Conservation (phyloP, 768 basidiomycete genomes). For the Scleroderma citrinum region DNA sequence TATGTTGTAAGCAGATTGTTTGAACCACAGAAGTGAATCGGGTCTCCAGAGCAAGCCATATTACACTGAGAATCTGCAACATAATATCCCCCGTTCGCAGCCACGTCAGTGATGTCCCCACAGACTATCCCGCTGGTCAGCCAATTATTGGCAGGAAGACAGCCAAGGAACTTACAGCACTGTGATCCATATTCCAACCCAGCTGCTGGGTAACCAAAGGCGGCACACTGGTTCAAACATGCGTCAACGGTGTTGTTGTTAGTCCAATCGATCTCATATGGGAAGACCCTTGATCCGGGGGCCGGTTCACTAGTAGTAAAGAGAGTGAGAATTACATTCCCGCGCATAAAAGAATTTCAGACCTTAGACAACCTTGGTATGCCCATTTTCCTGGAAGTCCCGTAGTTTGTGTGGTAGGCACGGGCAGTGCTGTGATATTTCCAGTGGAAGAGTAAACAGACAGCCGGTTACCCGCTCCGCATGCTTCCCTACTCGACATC, state of each 20-base stretch:
- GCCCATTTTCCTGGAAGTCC: constrained; percentile 57
- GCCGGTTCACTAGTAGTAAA: constrained; percentile 39
- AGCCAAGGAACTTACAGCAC: constrained; percentile 51
- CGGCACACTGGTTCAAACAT: constrained; percentile 64
- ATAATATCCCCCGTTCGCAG: constrained; percentile 25
- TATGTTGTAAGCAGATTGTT: constrained; percentile 49
- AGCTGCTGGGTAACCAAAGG: constrained; percentile 66
- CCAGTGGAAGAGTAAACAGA: constrained; percentile 58
- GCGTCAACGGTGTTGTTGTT: constrained; percentile 58
- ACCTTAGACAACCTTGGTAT: constrained; percentile 67
- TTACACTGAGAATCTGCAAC: constrained; percentile 35
- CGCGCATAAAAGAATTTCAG: constrained; percentile 14
- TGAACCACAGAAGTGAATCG: constrained; percentile 62
- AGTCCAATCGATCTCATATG: constrained; percentile 52
- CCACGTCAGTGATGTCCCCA: constrained; percentile 57
- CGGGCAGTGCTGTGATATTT: constrained; percentile 48
- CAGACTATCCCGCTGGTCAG: constrained; percentile 43
- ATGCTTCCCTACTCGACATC: constrained; percentile 46
- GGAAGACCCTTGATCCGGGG: constrained; percentile 44
- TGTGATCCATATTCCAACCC: constrained; percentile 67
- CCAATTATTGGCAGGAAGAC: background rate
- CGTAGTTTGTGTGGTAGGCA: constrained; percentile 51
- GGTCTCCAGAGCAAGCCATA: constrained; percentile 63
- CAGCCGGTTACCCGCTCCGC: constrained; percentile 68
- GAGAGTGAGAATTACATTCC: background rate